Conservation (phyloP, 1,284 basidiomycete species). For the Cutaneotrichosporon dermatis region DNA sequence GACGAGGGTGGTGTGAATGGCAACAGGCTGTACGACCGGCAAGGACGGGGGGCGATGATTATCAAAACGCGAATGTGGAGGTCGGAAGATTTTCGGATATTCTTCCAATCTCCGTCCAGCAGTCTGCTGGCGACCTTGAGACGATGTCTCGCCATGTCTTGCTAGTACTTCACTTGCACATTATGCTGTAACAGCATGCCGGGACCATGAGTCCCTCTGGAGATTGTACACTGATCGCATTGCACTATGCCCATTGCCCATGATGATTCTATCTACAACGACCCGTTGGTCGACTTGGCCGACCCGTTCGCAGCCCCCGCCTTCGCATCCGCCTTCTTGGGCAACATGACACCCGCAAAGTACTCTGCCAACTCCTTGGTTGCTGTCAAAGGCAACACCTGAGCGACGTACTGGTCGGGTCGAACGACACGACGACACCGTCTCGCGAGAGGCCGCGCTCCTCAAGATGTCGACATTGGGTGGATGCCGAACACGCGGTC, state of each 20-base stretch:
- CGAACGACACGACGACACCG: slow-evolving; percentile 43
- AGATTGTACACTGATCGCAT: too few species aligned
- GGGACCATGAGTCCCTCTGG: too few species aligned
- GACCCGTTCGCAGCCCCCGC: background rate
- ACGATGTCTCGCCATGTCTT: too few species aligned
- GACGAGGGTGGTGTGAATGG: too few species aligned
- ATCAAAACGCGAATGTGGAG: too few species aligned
- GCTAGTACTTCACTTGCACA: too few species aligned
- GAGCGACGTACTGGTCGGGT: slow-evolving; percentile 40
- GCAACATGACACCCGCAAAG: slow-evolving; percentile 9
- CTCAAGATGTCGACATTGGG: slow-evolving; percentile 5
- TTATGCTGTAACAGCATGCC: too few species aligned
- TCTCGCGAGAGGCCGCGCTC: slow-evolving; percentile 11
- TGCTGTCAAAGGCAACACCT: slow-evolving; percentile 10
- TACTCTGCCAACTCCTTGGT: slow-evolving; percentile 7
- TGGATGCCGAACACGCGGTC: slow-evolving; percentile 28
- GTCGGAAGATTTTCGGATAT: too few species aligned
- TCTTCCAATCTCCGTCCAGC: too few species aligned
- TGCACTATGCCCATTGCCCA: background rate
- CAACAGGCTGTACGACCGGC: too few species aligned
- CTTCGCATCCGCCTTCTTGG: background rate
- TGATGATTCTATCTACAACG: background rate
- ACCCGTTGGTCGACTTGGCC: background rate
- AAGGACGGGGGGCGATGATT: too few species aligned
- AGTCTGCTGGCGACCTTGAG: too few species aligned